A percentile compares a stretch with the other conserved stretches of the same genome.
These are phyloP conservation scores for Isoetes taiwanensis DNA, from an alignment of 75 land plant genomes.

Conservation along the genomic window DNA sequence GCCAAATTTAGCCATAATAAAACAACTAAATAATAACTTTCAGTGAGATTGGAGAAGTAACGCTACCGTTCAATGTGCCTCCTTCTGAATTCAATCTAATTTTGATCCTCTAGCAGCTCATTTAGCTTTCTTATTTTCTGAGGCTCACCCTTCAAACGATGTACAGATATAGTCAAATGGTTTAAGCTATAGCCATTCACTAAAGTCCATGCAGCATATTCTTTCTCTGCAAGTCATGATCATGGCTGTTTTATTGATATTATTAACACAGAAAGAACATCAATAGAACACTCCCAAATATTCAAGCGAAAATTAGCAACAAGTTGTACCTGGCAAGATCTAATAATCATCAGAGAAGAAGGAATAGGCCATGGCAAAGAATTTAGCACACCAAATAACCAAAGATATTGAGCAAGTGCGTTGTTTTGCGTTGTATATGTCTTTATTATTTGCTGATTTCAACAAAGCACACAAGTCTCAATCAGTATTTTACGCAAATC, in stretches of 20 bases:
- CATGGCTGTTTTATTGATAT: no score
- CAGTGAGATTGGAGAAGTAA: no score
- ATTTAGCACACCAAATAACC: slow-evolving; percentile 63
- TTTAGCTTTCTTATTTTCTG: slow-evolving; percentile 51
- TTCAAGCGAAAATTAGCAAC: no score
- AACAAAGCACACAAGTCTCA: no score
- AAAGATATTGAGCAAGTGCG: slow-evolving; percentile 44
- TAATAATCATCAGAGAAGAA: slow-evolving; percentile 52
- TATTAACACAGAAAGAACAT: no score
- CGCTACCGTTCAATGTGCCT: slow-evolving; percentile 85
- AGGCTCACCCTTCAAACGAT: slow-evolving; percentile 52
- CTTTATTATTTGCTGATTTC: slow-evolving; percentile 53
- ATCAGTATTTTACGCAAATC: no score
- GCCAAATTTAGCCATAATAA: no score
- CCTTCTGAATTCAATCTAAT: slow-evolving; percentile 89
- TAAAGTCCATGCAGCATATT: slow-evolving; percentile 99
- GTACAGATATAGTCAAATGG: slow-evolving; percentile 84
- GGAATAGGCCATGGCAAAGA: slow-evolving; percentile 85
- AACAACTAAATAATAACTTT: no score
- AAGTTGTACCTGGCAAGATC: slow-evolving; percentile 54
- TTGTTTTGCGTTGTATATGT: slow-evolving; percentile 47
- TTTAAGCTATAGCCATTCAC: slow-evolving; percentile 96
- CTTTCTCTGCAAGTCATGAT: slow-evolving; percentile 94
- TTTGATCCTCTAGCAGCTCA: slow-evolving; percentile 57
- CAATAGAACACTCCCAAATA: no score